Evolutionary conservation across 495 filamentous ascomycete genomes (phyloP).

Genomic region (Hypoxylon lienhwacheense): DNA sequence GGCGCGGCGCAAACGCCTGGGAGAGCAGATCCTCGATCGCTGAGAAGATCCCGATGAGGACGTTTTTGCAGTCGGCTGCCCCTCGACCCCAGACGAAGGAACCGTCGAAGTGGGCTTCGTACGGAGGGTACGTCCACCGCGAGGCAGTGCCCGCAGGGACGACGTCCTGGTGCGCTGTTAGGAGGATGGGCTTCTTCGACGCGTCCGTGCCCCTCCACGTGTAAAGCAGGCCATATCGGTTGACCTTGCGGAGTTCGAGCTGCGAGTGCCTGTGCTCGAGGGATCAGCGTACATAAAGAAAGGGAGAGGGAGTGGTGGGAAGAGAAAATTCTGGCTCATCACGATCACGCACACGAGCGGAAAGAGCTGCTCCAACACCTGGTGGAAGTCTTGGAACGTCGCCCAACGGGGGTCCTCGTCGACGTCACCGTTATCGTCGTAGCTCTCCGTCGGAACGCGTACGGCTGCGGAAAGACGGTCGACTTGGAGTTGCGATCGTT

Average conservation of each 20-base stretch:
- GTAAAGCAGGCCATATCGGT: slow-evolving; percentile 61
- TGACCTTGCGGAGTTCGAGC: slow-evolving; percentile 52
- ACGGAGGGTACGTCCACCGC: slow-evolving; percentile 64
- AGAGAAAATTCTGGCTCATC: background rate
- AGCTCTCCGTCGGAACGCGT: slow-evolving; percentile 51
- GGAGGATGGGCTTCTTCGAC: slow-evolving; percentile 57
- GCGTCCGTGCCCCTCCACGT: slow-evolving; percentile 57
- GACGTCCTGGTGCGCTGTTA: slow-evolving; percentile 68
- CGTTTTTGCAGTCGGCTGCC: slow-evolving; percentile 63
- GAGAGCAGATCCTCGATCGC: slow-evolving; percentile 56
- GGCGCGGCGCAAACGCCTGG: slow-evolving; percentile 53
- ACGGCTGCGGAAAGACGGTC: slow-evolving; percentile 34
- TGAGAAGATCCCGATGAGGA: slow-evolving; percentile 59
- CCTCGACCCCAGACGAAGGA: slow-evolving; percentile 61
- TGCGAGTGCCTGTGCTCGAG: slow-evolving; percentile 21
- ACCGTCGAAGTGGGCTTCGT: slow-evolving; percentile 58
- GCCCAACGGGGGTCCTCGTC: slow-evolving; percentile 54
- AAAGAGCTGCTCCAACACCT: slow-evolving; percentile 46
- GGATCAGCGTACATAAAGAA: background rate
- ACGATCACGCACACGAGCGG: slow-evolving; percentile 38
- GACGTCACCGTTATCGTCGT: slow-evolving; percentile 52
- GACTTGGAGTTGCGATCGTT: slow-evolving; percentile 8
- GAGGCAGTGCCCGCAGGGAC: slow-evolving; percentile 51
- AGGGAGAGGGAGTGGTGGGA: background rate
- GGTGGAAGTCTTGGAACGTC: slow-evolving; percentile 46